Percentiles rank a stretch among this genome's conserved stretches.
phyloP scores from a whole-genome alignment of 2,329 filamentous ascomycete genomes.

The Alternaria arbusti region DNA sequence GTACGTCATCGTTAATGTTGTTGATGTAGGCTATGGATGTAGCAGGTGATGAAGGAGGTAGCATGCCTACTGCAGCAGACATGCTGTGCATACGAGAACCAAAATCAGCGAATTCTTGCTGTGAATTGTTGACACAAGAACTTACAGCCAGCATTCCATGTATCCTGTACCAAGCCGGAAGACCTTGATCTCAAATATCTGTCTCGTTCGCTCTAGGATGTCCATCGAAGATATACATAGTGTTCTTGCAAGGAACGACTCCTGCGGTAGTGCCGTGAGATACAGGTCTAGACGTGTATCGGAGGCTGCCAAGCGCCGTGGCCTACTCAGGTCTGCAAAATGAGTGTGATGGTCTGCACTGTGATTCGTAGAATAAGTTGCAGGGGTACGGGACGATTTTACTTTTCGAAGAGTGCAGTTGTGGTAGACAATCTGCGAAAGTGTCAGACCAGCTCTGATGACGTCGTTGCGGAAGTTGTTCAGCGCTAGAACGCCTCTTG shows the following conservation, averaged over 20 bases:
- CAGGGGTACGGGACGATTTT: slow-evolving; percentile 2
- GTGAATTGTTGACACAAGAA: neutral
- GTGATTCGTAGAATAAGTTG: slow-evolving; percentile 5
- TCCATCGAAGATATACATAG: slow-evolving; percentile 35
- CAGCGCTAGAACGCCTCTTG: slow-evolving; percentile 27
- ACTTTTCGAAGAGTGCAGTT: slow-evolving; percentile 26
- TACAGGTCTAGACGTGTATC: neutral
- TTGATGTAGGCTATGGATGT: slow-evolving; percentile 27
- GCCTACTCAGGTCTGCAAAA: slow-evolving; percentile 2
- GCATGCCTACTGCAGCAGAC: slow-evolving; percentile 38
- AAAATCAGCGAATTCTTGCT: neutral
- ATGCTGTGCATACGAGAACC: slow-evolving; percentile 8
- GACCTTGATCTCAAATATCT: slow-evolving; percentile 43
- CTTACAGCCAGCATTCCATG: slow-evolving; percentile 43
- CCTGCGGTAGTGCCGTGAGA: slow-evolving; percentile 27
- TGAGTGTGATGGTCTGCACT: slow-evolving; percentile 6
- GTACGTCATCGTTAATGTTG: slow-evolving; percentile 20
- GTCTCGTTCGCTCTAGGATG: slow-evolving; percentile 37
- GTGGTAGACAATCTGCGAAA: slow-evolving; percentile 35
- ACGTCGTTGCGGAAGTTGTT: slow-evolving; percentile 41
- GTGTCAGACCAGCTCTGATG: slow-evolving; percentile 33
- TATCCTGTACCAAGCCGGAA: slow-evolving; percentile 46
- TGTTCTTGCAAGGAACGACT: slow-evolving; percentile 35
- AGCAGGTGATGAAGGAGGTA: slow-evolving; percentile 28
- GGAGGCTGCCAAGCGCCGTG: slow-evolving; percentile 6